Base-by-base conservation (phyloP, 2,329 filamentous ascomycete genomes). In the Sarocladium strictum region DNA sequence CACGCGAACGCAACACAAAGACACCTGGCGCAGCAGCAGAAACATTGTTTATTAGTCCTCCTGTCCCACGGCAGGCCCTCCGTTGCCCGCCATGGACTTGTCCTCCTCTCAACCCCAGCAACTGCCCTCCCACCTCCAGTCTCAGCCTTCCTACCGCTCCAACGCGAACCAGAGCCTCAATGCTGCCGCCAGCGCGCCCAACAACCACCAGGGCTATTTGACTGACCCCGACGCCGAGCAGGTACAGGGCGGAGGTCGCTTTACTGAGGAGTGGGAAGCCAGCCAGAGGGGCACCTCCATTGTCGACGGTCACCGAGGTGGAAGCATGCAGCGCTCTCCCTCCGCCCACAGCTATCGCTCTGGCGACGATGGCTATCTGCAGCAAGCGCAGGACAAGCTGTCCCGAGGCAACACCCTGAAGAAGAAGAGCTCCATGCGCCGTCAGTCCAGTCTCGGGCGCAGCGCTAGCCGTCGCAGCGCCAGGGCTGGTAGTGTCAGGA, bases 401-500 rank as follows among this genome's bases (percentile, higher is more conserved):
- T 71, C 73, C 51, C 71, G 79, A 40, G 72, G 73, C 50, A 89
- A 90, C 57, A 97, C 92, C 0, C 77, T 97, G 62, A 94, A 90
- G 76, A 97, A 97, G 78, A 94, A 90, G 71, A 76, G 76, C 23
- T 96, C 91, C 10, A 67, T 97, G 56, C 86, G 86, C 60, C 83
- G 87, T 63, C 84, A 79, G 57, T 80, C 77, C 37, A 95, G 90
- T 65, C 66, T 96, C 60, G 87, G 85, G 69, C 86, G 91, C 62
- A 91, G 85, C 66, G 79, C 84, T 59, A 97, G 92, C 70, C 85
- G 87, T 54, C 83, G 85, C 62, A 96, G 90, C 69, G 82, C 89
- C 72, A 86, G 85, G 65, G 90, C 92, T 26, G 92, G 91, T 54
- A 96, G 91, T 67, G 90, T 97, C 53, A 84, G 85, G 62, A 95